Conservation (phyloP, 2,329 filamentous ascomycete species). For the Aspergillus neotritici region DNA sequence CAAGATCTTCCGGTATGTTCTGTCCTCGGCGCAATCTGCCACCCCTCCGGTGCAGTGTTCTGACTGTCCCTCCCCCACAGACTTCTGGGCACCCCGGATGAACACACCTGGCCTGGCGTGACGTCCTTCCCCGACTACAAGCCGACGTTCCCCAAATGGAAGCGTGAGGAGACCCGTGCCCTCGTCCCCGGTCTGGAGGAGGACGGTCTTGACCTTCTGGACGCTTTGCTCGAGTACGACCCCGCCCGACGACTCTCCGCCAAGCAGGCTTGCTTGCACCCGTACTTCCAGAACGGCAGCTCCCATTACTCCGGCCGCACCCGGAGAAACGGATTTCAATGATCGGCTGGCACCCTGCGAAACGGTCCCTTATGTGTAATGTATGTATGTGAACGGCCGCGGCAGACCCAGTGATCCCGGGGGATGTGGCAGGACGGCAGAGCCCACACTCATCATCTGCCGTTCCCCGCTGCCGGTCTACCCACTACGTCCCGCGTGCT, state of each 20-base stretch:
- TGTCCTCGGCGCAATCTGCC: background rate
- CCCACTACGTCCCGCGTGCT: constrained; percentile 6
- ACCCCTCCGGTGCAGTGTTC: constrained; percentile 4
- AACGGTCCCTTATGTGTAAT: constrained; percentile 11
- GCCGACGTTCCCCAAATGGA: constrained; percentile 85
- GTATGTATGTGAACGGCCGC: constrained; percentile 14
- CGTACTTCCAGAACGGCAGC: constrained; percentile 64
- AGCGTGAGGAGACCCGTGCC: constrained; percentile 59
- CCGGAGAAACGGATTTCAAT: constrained; percentile 36
- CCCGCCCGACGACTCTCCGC: constrained; percentile 81
- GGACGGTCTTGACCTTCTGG: constrained; percentile 46
- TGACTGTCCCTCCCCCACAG: constrained; percentile 38
- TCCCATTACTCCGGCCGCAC: constrained; percentile 44
- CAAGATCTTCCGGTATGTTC: constrained; percentile 76
- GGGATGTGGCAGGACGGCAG: background rate
- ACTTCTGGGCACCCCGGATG: constrained; percentile 74
- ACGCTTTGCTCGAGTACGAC: constrained; percentile 75
- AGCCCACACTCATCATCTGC: background rate
- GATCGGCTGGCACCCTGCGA: constrained; percentile 15
- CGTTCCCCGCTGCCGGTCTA: background rate
- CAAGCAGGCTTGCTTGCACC: constrained; percentile 78
- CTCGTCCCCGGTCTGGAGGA: constrained; percentile 71
- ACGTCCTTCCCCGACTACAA: constrained; percentile 96
- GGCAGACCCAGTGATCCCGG: constrained; percentile 3
- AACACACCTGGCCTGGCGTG: constrained; percentile 80